Conservation (phyloP, 257 asterid species). For the Ajuga chamaepitys region DNA sequence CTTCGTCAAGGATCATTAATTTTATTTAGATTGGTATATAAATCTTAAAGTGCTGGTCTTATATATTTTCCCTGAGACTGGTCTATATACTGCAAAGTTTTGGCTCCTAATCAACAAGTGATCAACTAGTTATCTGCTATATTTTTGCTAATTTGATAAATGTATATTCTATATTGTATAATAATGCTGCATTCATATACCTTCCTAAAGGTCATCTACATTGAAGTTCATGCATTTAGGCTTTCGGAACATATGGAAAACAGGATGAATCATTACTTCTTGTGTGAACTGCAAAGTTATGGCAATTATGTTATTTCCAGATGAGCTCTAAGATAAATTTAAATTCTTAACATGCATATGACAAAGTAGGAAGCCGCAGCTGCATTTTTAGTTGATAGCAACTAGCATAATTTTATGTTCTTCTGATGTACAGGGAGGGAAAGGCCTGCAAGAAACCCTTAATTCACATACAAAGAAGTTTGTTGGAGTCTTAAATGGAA, state of each 20-base stretch:
- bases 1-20: neutral
- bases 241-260: neutral
- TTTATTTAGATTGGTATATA: neutral
- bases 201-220: neutral
- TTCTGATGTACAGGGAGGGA: conserved; percentile 66
- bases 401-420: conserved; percentile 1
- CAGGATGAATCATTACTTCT: neutral
- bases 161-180: too few species aligned
- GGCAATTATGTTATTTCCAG: neutral
- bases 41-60: neutral
- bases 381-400: neutral
- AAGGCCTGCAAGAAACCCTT: conserved; percentile 70
- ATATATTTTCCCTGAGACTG: neutral
- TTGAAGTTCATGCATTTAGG: neutral
- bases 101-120: neutral
- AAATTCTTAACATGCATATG: neutral
- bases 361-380: neutral
- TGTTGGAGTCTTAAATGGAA: conserved; percentile 89
- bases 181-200: too few species aligned
- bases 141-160: neutral
- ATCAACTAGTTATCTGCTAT: neutral
- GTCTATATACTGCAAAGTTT: neutral
- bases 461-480: conserved; percentile 73
- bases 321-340: neutral
- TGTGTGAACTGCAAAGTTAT: neutral